phyloP scores from a whole-genome alignment of 495 filamentous ascomycete species.

The Gamarada debralockiae region DNA sequence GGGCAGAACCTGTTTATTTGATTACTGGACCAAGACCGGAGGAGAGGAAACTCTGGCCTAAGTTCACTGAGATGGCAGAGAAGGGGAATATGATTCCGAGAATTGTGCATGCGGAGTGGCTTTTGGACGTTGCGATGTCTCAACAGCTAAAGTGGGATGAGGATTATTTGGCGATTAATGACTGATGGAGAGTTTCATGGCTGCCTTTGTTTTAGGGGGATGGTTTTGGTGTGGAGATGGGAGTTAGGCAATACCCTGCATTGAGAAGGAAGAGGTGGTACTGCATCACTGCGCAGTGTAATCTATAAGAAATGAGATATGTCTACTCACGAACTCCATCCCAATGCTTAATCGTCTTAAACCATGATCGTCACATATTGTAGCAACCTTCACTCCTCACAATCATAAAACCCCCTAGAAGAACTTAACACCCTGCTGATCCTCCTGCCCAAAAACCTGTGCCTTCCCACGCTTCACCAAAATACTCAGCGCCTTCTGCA shows the following conservation, averaged over 20 bases:
- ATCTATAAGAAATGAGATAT: slow-evolving; percentile 3
- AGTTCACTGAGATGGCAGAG: slow-evolving; percentile 72
- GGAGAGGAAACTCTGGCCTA: slow-evolving; percentile 73
- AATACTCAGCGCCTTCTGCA: slow-evolving; percentile 71
- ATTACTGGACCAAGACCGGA: slow-evolving; percentile 58
- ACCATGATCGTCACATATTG: no score
- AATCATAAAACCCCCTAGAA: slow-evolving; percentile 50
- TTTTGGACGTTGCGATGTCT: slow-evolving; percentile 82
- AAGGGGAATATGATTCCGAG: slow-evolving; percentile 67
- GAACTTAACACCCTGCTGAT: slow-evolving; percentile 90
- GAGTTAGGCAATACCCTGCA: not conserved
- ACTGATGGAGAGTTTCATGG: slow-evolving; percentile 9
- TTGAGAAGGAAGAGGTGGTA: not conserved
- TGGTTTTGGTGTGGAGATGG: not conserved
- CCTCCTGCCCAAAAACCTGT: slow-evolving; percentile 87
- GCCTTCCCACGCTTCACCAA: slow-evolving; percentile 88
- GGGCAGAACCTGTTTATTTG: slow-evolving; percentile 71
- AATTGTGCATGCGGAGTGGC: slow-evolving; percentile 82
- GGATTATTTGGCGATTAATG: slow-evolving; percentile 44
- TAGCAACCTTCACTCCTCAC: no score
- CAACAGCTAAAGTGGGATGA: slow-evolving; percentile 67
- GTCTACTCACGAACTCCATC: slow-evolving; percentile 11
- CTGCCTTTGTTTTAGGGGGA: slow-evolving; percentile 1
- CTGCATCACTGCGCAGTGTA: not conserved
- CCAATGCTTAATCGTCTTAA: slow-evolving; percentile 6